A percentile compares a stretch with the other conserved stretches of the same genome.
phyloP scores from a whole-genome alignment of 2,329 filamentous ascomycete genomes.

The Colletotrichum sp. region DNA sequence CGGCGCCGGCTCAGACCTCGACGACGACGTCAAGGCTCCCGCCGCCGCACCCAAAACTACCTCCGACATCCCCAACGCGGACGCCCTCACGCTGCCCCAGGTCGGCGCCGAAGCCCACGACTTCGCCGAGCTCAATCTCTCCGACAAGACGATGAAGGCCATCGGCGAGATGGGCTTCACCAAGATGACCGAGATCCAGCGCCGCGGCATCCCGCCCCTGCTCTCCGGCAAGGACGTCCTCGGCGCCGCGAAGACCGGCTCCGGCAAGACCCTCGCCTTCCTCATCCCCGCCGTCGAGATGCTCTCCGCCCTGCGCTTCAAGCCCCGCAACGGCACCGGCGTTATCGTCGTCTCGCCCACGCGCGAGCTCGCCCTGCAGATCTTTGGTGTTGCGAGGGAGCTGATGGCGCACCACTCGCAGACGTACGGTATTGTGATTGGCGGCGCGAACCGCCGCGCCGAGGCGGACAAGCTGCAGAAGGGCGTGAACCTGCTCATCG shows the following conservation, averaged over 20 bases:
- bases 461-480: conserved; percentile 95
- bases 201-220: conserved; percentile 83
- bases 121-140: conserved; percentile 84
- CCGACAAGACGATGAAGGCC: conserved; percentile 86
- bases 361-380: conserved; percentile 91
- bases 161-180: conserved; percentile 92
- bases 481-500: conserved; percentile 93
- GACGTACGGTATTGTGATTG: conserved; percentile 95
- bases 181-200: conserved; percentile 95
- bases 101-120: conserved; percentile 68
- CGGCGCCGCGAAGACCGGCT: conserved; percentile 94
- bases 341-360: conserved; percentile 94
- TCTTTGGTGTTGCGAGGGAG: conserved; percentile 93
- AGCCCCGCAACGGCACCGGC: conserved; percentile 91
- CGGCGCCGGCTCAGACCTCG: conserved; percentile 26
- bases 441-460: conserved; percentile 87
- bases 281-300: conserved; percentile 94
- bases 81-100: conserved; percentile 58
- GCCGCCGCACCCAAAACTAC: conserved; percentile 26
- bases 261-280: conserved; percentile 94
- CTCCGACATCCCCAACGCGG: conserved; percentile 39
- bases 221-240: conserved; percentile 91
- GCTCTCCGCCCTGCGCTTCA: conserved; percentile 88
- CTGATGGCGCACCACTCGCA: conserved; percentile 93
- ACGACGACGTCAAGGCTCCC: conserved; percentile 23